These are phyloP conservation scores for Neobulgaria alba DNA, from an alignment of 2,329 filamentous ascomycete genomes.

Conservation along the genomic window DNA sequence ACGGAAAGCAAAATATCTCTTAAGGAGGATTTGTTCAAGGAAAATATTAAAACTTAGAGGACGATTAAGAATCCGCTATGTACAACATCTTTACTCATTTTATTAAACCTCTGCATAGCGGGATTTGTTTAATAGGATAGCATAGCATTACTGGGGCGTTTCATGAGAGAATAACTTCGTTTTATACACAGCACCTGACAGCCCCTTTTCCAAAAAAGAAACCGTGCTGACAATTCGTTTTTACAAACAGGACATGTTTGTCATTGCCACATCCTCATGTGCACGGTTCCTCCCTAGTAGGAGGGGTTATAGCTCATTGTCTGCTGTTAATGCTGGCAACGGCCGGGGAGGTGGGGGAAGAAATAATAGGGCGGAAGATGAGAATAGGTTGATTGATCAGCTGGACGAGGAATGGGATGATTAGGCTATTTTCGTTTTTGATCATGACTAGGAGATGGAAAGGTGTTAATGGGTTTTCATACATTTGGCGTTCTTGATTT, in stretches of 20 bases:
- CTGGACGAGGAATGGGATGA: slow-evolving; percentile 97
- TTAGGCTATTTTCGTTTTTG: no score
- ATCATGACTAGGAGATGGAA: no score
- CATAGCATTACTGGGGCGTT: slow-evolving; percentile 6
- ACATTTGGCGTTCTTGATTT: no score
- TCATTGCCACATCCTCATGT: slow-evolving; percentile 63
- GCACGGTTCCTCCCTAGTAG: slow-evolving; percentile 54
- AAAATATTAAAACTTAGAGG: no score
- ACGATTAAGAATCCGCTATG: no score
- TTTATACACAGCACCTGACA: slow-evolving; percentile 2
- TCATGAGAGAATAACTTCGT: slow-evolving; percentile 2
- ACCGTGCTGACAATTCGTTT: slow-evolving; percentile 12
- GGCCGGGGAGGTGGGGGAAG: slow-evolving; percentile 19
- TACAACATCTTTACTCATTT: slow-evolving; percentile 11
- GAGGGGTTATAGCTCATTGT: slow-evolving; percentile 59
- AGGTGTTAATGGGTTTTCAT: no score
- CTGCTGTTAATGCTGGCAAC: slow-evolving; percentile 40
- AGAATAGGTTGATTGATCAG: slow-evolving; percentile 91
- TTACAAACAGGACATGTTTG: slow-evolving; percentile 53
- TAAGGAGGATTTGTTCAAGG: no score
- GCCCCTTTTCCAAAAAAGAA: slow-evolving; percentile 2
- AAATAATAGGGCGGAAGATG: slow-evolving; percentile 51
- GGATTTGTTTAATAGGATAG: slow-evolving; percentile 1
- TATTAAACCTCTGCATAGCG: slow-evolving; percentile 1
- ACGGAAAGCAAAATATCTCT: no score